Evolutionary conservation across 2,329 filamentous ascomycete species (phyloP).

Genomic region (Arthrobotrys musiformis): DNA sequence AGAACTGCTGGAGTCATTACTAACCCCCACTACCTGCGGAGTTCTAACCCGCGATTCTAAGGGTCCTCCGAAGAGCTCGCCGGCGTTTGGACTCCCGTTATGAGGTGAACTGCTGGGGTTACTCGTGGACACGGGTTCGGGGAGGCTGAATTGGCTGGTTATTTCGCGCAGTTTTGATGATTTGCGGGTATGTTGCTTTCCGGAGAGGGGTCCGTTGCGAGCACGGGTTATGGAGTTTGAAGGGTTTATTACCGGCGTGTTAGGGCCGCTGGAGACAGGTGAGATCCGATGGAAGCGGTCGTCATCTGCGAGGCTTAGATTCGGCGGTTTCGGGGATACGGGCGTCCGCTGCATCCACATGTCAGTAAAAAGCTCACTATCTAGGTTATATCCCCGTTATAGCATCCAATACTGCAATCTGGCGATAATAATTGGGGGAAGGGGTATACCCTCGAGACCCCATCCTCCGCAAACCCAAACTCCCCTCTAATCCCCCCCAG

Average conservation of each 20-base stretch:
- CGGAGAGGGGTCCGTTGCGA: slow-evolving; percentile 14
- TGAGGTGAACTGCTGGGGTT: neutral
- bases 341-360: slow-evolving; percentile 27
- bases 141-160: slow-evolving; percentile 34
- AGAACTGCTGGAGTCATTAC: slow-evolving; percentile 18
- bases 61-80: neutral
- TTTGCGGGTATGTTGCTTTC: slow-evolving; percentile 37
- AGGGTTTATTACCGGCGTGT: slow-evolving; percentile 34
- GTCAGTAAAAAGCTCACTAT: slow-evolving; percentile 15
- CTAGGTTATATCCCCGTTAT: neutral
- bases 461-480: slow-evolving; percentile 50
- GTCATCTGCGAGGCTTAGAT: slow-evolving; percentile 37
- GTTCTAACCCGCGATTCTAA: slow-evolving; percentile 3
- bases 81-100: neutral
- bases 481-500: slow-evolving; percentile 41
- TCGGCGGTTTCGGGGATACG: slow-evolving; percentile 40
- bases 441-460: slow-evolving; percentile 33
- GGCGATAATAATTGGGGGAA: neutral
- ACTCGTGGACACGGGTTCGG: slow-evolving; percentile 16
- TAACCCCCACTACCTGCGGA: slow-evolving; percentile 7
- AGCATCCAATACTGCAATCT: neutral
- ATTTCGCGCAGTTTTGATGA: slow-evolving; percentile 48
- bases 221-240: slow-evolving; percentile 23
- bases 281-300: slow-evolving; percentile 50
- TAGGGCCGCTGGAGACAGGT: slow-evolving; percentile 41